Percentiles rank a stretch among this genome's conserved stretches.
phyloP scores from a whole-genome alignment of 176 grass and related monocot genomes.

The Leersia perrieri region DNA sequence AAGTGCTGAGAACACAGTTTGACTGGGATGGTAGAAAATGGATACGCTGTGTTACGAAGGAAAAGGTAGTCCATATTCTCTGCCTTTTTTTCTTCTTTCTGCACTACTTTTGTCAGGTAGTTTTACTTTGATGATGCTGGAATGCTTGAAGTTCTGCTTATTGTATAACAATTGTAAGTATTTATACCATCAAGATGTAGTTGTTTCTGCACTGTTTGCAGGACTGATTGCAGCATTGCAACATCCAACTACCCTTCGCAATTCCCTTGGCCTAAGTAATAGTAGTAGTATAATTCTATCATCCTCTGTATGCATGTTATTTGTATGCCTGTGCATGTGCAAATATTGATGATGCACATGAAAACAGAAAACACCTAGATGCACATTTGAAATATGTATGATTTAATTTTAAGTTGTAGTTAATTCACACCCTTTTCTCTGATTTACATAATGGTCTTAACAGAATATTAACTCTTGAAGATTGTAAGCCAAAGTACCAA shows the following conservation, averaged over 20 bases:
- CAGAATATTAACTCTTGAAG: background rate
- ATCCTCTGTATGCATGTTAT: background rate
- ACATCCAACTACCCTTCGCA: background rate
- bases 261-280: background rate
- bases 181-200: no score
- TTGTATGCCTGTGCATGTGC: background rate
- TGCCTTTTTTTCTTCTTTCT: background rate
- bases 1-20: slow-evolving; percentile 12
- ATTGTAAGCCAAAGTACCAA: background rate
- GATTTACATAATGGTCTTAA: background rate
- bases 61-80: background rate
- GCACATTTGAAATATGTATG: background rate
- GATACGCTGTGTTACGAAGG: slow-evolving; percentile 1
- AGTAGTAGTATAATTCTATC: background rate
- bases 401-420: background rate
- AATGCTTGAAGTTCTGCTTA: background rate
- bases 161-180: background rate
- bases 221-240: background rate
- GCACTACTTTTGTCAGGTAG: background rate
- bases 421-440: background rate
- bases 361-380: background rate
- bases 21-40: slow-evolving; percentile 34
- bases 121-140: background rate
- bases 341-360: background rate
- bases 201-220: no score